Evolutionary conservation across 257 asterid species (phyloP).

Genomic region (Solanum okadae): DNA sequence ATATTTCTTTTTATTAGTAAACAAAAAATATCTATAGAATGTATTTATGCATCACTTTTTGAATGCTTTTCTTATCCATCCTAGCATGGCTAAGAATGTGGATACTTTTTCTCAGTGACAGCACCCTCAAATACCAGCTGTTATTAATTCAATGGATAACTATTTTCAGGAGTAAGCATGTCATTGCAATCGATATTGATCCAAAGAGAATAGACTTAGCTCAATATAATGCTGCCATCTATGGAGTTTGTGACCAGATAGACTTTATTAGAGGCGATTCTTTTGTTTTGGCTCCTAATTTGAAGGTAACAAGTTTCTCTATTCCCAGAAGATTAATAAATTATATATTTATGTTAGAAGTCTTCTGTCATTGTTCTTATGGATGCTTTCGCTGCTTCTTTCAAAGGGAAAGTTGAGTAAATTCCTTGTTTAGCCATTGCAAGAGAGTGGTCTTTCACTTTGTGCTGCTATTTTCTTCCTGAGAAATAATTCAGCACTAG

Average conservation of each 20-base stretch:
- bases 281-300: slow-evolving; percentile 50
- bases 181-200: slow-evolving; percentile 84
- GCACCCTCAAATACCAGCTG: neutral
- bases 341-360: neutral
- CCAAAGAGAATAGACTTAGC: slow-evolving; percentile 73
- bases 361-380: neutral
- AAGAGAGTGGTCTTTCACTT: neutral
- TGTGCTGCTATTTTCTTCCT: neutral
- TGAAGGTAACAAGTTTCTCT: slow-evolving; percentile 44
- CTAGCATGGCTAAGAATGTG: neutral
- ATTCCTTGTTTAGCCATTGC: neutral
- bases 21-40: neutral
- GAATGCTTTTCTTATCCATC: neutral
- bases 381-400: neutral
- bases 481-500: neutral
- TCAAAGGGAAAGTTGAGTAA: neutral
- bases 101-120: neutral
- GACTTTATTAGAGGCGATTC: slow-evolving; percentile 84
- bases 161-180: slow-evolving; percentile 69
- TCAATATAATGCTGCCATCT: slow-evolving; percentile 69
- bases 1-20: neutral
- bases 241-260: slow-evolving; percentile 63
- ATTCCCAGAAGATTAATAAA: neutral
- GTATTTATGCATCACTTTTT: neutral
- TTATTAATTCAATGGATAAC: neutral